These are phyloP conservation scores for Schizophyllum commune DNA, from an alignment of 1,284 basidiomycete species.

Conservation along the genomic window DNA sequence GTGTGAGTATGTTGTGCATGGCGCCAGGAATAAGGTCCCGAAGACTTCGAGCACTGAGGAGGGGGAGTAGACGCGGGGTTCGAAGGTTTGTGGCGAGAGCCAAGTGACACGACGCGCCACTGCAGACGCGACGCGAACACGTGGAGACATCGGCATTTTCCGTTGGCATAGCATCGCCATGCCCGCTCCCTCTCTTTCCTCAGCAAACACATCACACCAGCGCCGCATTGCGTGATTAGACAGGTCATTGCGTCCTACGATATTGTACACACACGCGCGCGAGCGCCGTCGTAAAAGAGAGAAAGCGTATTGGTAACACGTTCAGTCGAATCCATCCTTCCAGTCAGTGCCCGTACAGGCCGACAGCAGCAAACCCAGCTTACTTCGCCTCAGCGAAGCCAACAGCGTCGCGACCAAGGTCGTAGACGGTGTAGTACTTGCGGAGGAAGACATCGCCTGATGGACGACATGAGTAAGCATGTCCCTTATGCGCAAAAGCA, in stretches of 20 bases:
- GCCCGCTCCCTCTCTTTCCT: no score
- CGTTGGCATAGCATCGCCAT: no score
- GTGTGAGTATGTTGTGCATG: constrained; percentile 65
- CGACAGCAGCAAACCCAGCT: background rate
- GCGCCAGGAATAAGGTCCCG: no score
- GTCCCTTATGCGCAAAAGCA: background rate
- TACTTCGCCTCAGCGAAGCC: constrained; percentile 58
- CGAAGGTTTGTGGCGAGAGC: background rate
- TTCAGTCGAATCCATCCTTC: background rate
- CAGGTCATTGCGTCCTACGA: background rate
- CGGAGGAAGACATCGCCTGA: constrained; percentile 80
- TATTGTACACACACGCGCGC: background rate
- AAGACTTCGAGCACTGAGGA: no score
- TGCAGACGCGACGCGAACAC: background rate
- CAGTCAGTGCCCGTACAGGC: background rate
- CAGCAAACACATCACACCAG: no score
- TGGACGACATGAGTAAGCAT: constrained; percentile 9
- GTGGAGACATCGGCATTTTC: background rate
- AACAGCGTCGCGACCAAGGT: constrained; percentile 78
- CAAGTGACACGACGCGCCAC: background rate
- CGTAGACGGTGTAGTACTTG: constrained; percentile 92
- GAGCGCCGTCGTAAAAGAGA: background rate
- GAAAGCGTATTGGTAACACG: background rate
- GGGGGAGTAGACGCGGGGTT: background rate
- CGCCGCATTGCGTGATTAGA: background rate